Percentiles rank a stretch among this genome's conserved stretches.
These are phyloP conservation scores for Knoxdaviesia proteae DNA, from an alignment of 2,329 filamentous ascomycete genomes.

Conservation along the genomic window DNA sequence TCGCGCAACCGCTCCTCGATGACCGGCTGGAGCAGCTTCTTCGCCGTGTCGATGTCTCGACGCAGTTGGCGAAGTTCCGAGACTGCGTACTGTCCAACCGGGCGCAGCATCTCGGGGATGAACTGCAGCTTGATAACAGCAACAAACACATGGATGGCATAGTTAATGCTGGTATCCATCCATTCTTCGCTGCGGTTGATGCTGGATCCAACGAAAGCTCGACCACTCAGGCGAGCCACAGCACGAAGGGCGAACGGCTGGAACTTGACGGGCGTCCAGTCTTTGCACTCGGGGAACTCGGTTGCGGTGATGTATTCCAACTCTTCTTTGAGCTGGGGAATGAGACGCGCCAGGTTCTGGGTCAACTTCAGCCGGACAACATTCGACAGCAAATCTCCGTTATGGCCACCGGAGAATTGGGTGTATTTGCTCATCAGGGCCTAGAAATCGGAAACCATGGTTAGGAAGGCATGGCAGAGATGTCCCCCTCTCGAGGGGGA, in stretches of 20 bases:
- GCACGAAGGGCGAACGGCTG: constrained; percentile 29
- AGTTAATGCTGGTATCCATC: constrained; percentile 30
- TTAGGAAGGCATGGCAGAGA: neutral
- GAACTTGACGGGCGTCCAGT: constrained; percentile 33
- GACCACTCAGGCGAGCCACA: constrained; percentile 30
- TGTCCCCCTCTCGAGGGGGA: no score
- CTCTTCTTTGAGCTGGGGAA: constrained; percentile 24
- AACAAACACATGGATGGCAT: constrained; percentile 26
- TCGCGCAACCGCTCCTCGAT: constrained; percentile 23
- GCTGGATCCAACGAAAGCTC: constrained; percentile 27
- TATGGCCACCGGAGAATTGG: constrained; percentile 24
- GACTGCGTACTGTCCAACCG: constrained; percentile 22
- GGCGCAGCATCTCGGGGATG: constrained; percentile 27
- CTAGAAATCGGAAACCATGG: constrained; percentile 8
- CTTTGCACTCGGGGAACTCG: constrained; percentile 28
- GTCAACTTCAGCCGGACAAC: constrained; percentile 25
- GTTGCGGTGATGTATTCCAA: constrained; percentile 22
- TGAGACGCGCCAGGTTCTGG: constrained; percentile 23
- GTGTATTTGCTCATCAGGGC: constrained; percentile 30
- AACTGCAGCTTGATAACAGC: constrained; percentile 27
- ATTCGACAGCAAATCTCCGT: constrained; percentile 21
- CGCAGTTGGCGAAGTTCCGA: constrained; percentile 23
- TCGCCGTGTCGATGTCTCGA: constrained; percentile 19
- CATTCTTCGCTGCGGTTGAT: constrained; percentile 31
- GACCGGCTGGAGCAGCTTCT: constrained; percentile 21